Conservation (phyloP, 2,329 filamentous ascomycete genomes). For the Pseudogymnoascus sp. region DNA sequence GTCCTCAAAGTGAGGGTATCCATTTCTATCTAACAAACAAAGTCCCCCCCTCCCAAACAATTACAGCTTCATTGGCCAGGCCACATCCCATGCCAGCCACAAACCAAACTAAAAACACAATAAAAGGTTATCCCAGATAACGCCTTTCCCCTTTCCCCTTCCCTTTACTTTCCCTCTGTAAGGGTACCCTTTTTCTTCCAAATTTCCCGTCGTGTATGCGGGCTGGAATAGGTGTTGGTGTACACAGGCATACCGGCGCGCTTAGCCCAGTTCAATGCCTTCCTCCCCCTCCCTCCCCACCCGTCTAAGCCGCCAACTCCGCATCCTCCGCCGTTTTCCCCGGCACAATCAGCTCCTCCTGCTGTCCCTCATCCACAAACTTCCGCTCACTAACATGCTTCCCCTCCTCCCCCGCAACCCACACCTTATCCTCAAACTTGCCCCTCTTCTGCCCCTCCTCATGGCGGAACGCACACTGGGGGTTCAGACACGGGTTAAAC, state of each 20-base stretch:
- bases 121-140: not conserved
- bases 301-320: not conserved
- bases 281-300: not conserved
- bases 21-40: conserved; percentile 1
- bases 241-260: not conserved
- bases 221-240: not conserved
- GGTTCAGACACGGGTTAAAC: conserved; percentile 85
- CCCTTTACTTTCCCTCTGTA: not conserved
- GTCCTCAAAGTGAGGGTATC: not conserved
- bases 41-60: not conserved
- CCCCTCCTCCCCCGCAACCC: conserved; percentile 56
- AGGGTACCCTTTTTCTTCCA: not conserved
- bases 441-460: conserved; percentile 80
- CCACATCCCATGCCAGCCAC: not conserved
- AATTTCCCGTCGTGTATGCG: not conserved
- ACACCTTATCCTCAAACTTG: conserved; percentile 80
- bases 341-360: conserved; percentile 39
- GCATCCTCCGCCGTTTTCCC: not conserved
- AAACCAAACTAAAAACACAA: not conserved
- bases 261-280: not conserved
- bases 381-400: conserved; percentile 80
- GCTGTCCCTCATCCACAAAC: conserved; percentile 64
- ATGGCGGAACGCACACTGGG: conserved; percentile 64
- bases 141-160: not conserved
- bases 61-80: not conserved